A percentile compares a stretch with the other conserved stretches of the same genome.
Evolutionary conservation across 1,284 basidiomycete genomes (phyloP).

Genomic region (Puccinia horiana): DNA sequence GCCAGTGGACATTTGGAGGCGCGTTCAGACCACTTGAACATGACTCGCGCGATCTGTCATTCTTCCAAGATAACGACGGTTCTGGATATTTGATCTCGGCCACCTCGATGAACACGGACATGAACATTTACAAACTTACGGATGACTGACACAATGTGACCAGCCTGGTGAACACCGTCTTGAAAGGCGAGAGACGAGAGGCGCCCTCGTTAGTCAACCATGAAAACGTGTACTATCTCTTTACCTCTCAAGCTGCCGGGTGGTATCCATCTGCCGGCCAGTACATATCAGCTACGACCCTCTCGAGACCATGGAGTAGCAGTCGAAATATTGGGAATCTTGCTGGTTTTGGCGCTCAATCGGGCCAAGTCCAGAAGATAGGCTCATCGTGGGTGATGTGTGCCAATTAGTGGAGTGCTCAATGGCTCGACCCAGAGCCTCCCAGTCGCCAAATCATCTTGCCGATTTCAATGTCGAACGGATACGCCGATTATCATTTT

Average conservation of each 20-base stretch:
- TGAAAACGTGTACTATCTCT: slow-evolving; percentile 28
- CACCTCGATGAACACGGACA: slow-evolving; percentile 16
- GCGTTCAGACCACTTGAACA: slow-evolving; percentile 19
- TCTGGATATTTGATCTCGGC: slow-evolving; percentile 25
- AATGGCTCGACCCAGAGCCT: slow-evolving; percentile 28
- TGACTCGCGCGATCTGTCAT: slow-evolving; percentile 27
- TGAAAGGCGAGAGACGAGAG: slow-evolving; percentile 29
- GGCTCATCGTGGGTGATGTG: slow-evolving; percentile 39
- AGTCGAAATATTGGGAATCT: slow-evolving; percentile 36
- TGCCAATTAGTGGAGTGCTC: slow-evolving; percentile 12
- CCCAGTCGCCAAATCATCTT: slow-evolving; percentile 27
- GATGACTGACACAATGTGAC: slow-evolving; percentile 18
- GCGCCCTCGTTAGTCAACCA: slow-evolving; percentile 17
- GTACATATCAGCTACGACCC: slow-evolving; percentile 15
- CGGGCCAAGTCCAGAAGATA: slow-evolving; percentile 11
- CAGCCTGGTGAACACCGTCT: slow-evolving; percentile 25
- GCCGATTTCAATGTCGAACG: slow-evolving; percentile 26
- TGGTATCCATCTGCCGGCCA: slow-evolving; percentile 34
- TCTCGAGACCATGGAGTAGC: slow-evolving; percentile 17
- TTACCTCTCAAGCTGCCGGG: slow-evolving; percentile 16
- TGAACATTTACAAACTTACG: slow-evolving; percentile 34
- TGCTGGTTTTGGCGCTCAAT: slow-evolving; percentile 33
- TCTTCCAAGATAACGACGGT: slow-evolving; percentile 27
- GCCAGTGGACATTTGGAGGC: slow-evolving; percentile 23
- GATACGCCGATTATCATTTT: slow-evolving; percentile 33